These are phyloP conservation scores for Trametes gibbosa DNA, from an alignment of 768 basidiomycete species.

Conservation along the genomic window DNA sequence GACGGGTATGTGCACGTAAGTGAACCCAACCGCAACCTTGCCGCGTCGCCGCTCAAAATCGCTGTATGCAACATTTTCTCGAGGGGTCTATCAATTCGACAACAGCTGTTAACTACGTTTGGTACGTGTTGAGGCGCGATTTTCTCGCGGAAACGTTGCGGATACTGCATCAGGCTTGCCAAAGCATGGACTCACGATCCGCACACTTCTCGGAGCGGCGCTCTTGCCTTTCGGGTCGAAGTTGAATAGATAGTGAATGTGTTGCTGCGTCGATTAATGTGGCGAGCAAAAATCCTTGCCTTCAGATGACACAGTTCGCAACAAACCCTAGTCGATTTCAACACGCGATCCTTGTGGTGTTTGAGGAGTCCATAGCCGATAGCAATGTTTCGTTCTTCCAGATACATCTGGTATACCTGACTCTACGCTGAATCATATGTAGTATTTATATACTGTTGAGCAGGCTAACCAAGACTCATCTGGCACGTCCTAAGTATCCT, in stretches of 20 bases:
- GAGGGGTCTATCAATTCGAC: too few relatives aligned
- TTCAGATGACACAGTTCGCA: constrained; percentile 25
- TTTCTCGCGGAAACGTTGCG: constrained; percentile 27
- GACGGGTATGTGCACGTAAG: too few relatives aligned
- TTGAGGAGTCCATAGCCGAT: constrained; percentile 26
- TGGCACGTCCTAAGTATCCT: constrained; percentile 17
- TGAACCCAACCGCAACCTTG: too few relatives aligned
- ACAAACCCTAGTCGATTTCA: constrained; percentile 16
- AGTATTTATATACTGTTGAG: background rate
- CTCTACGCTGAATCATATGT: background rate
- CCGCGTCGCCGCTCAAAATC: too few relatives aligned
- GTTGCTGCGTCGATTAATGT: constrained; percentile 25
- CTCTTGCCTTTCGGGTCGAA: constrained; percentile 28
- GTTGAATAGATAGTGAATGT: constrained; percentile 26
- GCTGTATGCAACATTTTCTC: too few relatives aligned
- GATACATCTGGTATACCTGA: constrained; percentile 32
- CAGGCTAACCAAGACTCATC: constrained; percentile 22
- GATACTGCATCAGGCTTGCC: background rate
- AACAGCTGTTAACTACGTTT: constrained; percentile 26
- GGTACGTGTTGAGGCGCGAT: constrained; percentile 23
- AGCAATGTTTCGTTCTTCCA: constrained; percentile 32
- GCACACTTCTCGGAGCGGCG: constrained; percentile 26
- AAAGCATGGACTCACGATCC: background rate
- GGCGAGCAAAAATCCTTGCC: constrained; percentile 31
- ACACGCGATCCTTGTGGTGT: constrained; percentile 19